Evolutionary conservation across 2,329 filamentous ascomycete species (phyloP), one percentile per base, ranked within the genome.

Genomic region (Eutypella sp.): DNA sequence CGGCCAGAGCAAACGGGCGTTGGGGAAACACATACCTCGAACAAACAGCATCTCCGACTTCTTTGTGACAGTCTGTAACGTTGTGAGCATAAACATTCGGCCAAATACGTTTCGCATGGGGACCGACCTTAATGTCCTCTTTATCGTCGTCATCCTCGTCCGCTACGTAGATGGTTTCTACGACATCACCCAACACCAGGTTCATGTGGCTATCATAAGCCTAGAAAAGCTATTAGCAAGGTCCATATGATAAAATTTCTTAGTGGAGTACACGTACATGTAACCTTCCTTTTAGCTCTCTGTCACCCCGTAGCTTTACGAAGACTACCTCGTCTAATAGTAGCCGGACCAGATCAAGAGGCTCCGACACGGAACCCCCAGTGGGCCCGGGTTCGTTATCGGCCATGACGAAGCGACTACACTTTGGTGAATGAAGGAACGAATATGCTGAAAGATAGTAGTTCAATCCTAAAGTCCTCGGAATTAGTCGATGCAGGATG

Each of bases 161-260:
- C 4, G 95, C 84, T 27, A 92, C 77, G 65, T 96, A 99, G 56
- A 99, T 90, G 6, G 92, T 97, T 75, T 99, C 93, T 64, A 96
- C 90, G 4, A 97, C 93, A 55, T 99, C 93, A 45, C 93, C 92
- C 5, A 99, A 78, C 5, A 99, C 89, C 38, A 99, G 71, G 63
- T 99, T 99, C 78, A 95, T 99, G 68, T 99, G 93, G 62, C 89
- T 96, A 65, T 99, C 93, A 66, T 99, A 99, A 46, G 93, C 93
- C 93, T 99, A 48, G 23, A 34, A 16, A 16, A 42, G 2, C 19
- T 20, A 20, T 39, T 20, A 39, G 36, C 18, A n/a, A n/a, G n/a
- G n/a, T n/a, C n/a, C n/a, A n/a, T n/a, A n/a, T n/a, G n/a, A n/a
- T n/a, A n/a, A n/a, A n/a, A n/a, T n/a, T n/a, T n/a, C n/a, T n/a